Base-by-base conservation (phyloP, 2,329 filamentous ascomycete species). In the Fusarium euwallaceae region DNA sequence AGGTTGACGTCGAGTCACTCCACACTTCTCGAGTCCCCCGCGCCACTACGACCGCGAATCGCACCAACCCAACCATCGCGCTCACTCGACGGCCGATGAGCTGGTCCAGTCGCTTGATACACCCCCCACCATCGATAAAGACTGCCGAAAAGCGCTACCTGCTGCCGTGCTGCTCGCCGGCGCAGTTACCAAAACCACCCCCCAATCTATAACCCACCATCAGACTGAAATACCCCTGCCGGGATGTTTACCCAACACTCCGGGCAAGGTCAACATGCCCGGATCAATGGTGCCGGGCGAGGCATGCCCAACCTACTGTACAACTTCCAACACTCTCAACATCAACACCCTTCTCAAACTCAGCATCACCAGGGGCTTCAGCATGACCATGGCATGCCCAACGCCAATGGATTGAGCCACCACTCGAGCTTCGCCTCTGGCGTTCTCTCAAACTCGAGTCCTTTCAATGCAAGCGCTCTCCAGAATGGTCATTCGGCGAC, bases 241-340 rank as follows among this genome's bases (percentile, higher is more conserved):
- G 88, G 88, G 82, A 95, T 95, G 93, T 95, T 92, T 87, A 91
- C 90, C 80, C 92, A 94, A 83, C 88, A 88, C 81, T 91, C 70
- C 67, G 73, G 73, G 81, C 91, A 92, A 85, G 91, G 91, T 82
- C 93, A 94, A 82, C 92, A 92, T 86, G 90, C 89, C 84, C 92
- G 94, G 84, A 89, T 95, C 83, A 95, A 95, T 80, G 83, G 83
- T 84, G 82, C 81, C 71, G 83, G 83, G 36, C 82, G 83, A 74
- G 93, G 92, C 78, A 91, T 91, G 73, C 88, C 89, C 32, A 87
- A 87, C 73, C 87, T 95, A 86, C 88, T 92, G 80, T 94, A 94
- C 84, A 92, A 90, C 80, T 94, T 90, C 78, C 90, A 92, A 74
- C 91, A 92, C 73, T 85, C 86, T 32, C 88, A 88, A 75, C 86